Evolutionary conservation across 805 yeast genomes (phyloP), one percentile per base, ranked within the genome.

Genomic region (Zygosaccharomyces pseudorouxii): DNA sequence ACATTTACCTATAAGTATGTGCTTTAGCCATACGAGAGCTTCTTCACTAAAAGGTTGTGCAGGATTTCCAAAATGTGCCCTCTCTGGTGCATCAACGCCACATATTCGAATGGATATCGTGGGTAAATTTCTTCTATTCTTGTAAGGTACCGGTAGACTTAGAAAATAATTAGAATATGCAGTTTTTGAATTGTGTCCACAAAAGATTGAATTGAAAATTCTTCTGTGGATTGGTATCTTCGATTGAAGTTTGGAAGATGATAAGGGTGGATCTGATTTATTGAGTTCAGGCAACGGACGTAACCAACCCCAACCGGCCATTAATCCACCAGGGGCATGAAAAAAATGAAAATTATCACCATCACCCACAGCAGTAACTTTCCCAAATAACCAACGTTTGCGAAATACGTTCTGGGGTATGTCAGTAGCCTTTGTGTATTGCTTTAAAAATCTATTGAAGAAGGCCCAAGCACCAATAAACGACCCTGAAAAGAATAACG

Each of bases 71-170:
- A 88, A 93, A 71, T 93, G 97, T 1, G 95, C 79, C 38, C 95
- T 72, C 62, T 93, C 99, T 1, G 99, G 99, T 0, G 99, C 99
- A 73, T 93, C 99, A 12, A 92, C 84, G 0, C 97, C 99, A 67
- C 93, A 86, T 18, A 93, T 70, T 42, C 99, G 74, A 4, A 93
- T 79, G 65, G 84, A 82, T 31, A 93, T 71, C 0, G 99, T 93
- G 54, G 65, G 61, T 9, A 64, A 45, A 23, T 53, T 63, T 31
- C 69, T 51, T 46, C 59, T 65, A 25, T 65, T 65, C 46, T 58
- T 63, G 38, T 53, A 59, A 2, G 58, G 57, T 1, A 61, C 61
- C 3, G 53, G 53, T 31, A 68, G 46, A 29, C 51, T 50, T 55
- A 64, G 47, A 43, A 59, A 65, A 41, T 60, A 53, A 4, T 55